Evolutionary conservation across 225 moss, liverwort and hornwort genomes (phyloP), one percentile per base, ranked within the genome.

Genomic region (Polytrichum commune): DNA sequence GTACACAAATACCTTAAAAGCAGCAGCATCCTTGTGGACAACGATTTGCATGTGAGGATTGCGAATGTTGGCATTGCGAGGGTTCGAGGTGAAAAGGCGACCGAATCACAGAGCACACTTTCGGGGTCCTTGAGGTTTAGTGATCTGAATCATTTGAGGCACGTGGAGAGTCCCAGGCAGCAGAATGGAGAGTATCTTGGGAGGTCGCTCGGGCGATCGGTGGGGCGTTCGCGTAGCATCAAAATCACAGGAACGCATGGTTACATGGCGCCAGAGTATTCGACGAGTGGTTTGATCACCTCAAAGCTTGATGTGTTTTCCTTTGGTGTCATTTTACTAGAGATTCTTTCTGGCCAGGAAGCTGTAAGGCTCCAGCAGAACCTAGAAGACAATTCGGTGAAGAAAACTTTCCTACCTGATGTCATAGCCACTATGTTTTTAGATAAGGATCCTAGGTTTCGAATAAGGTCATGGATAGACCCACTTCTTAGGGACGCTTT

Each of bases 191-290:
- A 19, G 55, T 66, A 55, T 68, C 75, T 69, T 24, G 69, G 69
- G 76, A 74, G 65, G 32, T 65, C 75, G 25, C 18, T 71, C 0
- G 66, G 63, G 18, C 77, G 77, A 33, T 83, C 83, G 9, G 18
- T 83, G 26, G 76, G 78, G 28, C 85, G 92, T 38, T 82, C 92
- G 1, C 89, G 92, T 13, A 97, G 96, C 82, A 82, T 88, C 64
- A 92, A 86, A 80, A 85, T 97, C 58, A 85, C 89, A 4, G 96
- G 96, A 26, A 97, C 93, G 46, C 81, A 88, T 22, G 93, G 96
- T 29, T 97, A 97, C 74, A 93, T 97, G 96, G 92, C 96, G 5
- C 96, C 96, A 0, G 96, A 97, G 83, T 97, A 93, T 70, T 70
- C 82, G 5, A 76, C 80, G 20, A 66, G 72, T 1, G 96, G 93